Evolutionary conservation across 768 basidiomycete genomes (phyloP).

Genomic region (Agrocybe praecox): DNA sequence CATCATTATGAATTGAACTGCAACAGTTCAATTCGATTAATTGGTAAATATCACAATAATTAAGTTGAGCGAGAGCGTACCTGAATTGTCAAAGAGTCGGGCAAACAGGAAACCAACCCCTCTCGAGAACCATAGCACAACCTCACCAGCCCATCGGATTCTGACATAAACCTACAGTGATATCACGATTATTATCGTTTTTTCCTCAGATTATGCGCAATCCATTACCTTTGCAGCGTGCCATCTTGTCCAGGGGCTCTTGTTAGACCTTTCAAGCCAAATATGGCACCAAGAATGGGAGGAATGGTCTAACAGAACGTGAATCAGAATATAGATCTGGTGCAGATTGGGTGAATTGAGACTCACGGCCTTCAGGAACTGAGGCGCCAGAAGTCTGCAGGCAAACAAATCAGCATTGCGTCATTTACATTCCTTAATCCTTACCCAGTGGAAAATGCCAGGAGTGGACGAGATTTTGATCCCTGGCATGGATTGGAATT

Average conservation of each 20-base stretch:
- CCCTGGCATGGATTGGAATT: constrained; percentile 23
- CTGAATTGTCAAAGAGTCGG: constrained; percentile 44
- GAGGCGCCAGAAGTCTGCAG: constrained; percentile 30
- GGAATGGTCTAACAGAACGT: constrained; percentile 39
- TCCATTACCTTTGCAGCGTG: constrained; percentile 36
- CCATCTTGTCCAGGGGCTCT: constrained; percentile 41
- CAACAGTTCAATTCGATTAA: neutral
- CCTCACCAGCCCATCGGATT: constrained; percentile 29
- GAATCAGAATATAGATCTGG: neutral
- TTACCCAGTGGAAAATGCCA: constrained; percentile 13
- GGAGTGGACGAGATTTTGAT: constrained; percentile 25
- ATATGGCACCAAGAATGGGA: constrained; percentile 43
- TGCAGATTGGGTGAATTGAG: neutral
- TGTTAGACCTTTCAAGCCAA: constrained; percentile 42
- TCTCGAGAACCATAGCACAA: constrained; percentile 35
- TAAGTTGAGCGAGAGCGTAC: constrained; percentile 9
- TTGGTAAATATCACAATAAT: neutral
- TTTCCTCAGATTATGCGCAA: neutral
- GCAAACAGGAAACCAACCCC: constrained; percentile 43
- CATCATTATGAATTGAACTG: neutral
- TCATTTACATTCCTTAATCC: too few relatives aligned
- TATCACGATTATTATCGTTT: neutral
- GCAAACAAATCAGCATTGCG: neutral
- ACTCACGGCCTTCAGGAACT: constrained; percentile 43
- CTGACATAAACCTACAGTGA: constrained; percentile 34